A percentile compares a stretch with the other conserved stretches of the same genome.
Evolutionary conservation across 2,329 filamentous ascomycete species (phyloP).

Genomic region (Myriosclerotinia curreyana): DNA sequence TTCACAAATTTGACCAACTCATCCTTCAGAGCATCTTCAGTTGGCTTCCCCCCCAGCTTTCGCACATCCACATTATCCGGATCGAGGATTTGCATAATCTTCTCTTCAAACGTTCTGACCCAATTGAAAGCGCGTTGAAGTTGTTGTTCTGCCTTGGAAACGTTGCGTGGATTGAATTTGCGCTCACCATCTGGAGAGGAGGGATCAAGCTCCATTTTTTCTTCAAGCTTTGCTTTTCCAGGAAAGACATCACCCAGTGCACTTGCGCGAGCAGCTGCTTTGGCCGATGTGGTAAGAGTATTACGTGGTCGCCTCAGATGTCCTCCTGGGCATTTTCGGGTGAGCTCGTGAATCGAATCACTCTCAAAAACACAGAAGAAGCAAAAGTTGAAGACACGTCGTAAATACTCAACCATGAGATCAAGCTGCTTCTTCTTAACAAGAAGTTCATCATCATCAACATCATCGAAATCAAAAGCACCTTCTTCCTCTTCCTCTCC

Average conservation of each 20-base stretch:
- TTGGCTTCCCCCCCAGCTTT: conserved; percentile 84
- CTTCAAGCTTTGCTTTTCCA: conserved; percentile 68
- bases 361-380: conserved; percentile 99
- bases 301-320: conserved; percentile 88
- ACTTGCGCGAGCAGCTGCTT: conserved; percentile 81
- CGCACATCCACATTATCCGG: conserved; percentile 82
- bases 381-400: conserved; percentile 96
- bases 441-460: conserved; percentile 84
- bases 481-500: conserved; percentile 70
- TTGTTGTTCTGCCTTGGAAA: conserved; percentile 82
- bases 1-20: conserved; percentile 87
- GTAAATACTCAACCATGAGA: conserved; percentile 91
- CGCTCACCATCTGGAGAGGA: conserved; percentile 67
- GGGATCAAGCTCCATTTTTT: conserved; percentile 54
- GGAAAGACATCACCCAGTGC: conserved; percentile 81
- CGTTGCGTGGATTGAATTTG: conserved; percentile 59
- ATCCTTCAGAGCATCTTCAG: conserved; percentile 82
- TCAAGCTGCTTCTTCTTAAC: conserved; percentile 97
- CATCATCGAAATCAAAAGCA: conserved; percentile 68
- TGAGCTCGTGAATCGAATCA: conserved; percentile 93
- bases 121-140: conserved; percentile 95
- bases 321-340: conserved; percentile 93
- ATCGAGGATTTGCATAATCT: conserved; percentile 87
- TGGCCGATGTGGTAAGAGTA: conserved; percentile 78
- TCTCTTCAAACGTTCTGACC: conserved; percentile 98